These are phyloP conservation scores for Penicillium aurantiogriseum DNA, from an alignment of 2,329 filamentous ascomycete genomes.

Conservation along the genomic window DNA sequence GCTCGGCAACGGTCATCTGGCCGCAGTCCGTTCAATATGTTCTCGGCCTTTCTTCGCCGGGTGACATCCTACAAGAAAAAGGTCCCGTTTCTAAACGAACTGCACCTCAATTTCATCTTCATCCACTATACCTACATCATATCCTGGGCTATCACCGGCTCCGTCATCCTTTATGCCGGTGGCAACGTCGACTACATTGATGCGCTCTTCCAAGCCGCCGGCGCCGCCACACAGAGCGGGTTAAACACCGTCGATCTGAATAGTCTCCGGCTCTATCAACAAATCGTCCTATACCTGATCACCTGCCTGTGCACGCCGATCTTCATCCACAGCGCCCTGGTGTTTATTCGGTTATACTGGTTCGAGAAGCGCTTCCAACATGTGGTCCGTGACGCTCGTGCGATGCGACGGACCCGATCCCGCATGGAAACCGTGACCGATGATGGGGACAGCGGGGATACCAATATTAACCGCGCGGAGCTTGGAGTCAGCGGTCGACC, in stretches of 20 bases:
- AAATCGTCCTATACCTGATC: conserved; percentile 69
- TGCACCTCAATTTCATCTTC: conserved; percentile 47
- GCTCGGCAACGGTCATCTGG: conserved; percentile 9
- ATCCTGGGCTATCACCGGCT: conserved; percentile 67
- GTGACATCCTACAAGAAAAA: conserved; percentile 30
- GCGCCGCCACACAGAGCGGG: conserved; percentile 86
- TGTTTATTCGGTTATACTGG: conserved; percentile 93
- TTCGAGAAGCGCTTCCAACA: conserved; percentile 95
- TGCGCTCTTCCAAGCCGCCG: conserved; percentile 82
- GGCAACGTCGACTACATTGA: conserved; percentile 74
- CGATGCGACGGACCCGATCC: conserved; percentile 63
- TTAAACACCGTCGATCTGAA: conserved; percentile 76
- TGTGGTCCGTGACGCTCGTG: conserved; percentile 70
- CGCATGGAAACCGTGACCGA: conserved; percentile 54
- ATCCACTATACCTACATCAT: conserved; percentile 73
- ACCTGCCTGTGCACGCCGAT: conserved; percentile 78
- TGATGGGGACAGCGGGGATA: conserved; percentile 42
- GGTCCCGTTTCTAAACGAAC: conserved; percentile 38
- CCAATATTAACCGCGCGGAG: conserved; percentile 34
- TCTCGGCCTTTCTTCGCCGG: conserved; percentile 25
- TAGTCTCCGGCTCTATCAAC: conserved; percentile 66
- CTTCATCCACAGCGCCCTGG: conserved; percentile 78
- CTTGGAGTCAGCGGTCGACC: conserved; percentile 38
- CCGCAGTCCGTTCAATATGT: conserved; percentile 28
- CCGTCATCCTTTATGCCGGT: conserved; percentile 70